Conservation (phyloP, 345 rosid genomes). For the Salix viminalis region DNA sequence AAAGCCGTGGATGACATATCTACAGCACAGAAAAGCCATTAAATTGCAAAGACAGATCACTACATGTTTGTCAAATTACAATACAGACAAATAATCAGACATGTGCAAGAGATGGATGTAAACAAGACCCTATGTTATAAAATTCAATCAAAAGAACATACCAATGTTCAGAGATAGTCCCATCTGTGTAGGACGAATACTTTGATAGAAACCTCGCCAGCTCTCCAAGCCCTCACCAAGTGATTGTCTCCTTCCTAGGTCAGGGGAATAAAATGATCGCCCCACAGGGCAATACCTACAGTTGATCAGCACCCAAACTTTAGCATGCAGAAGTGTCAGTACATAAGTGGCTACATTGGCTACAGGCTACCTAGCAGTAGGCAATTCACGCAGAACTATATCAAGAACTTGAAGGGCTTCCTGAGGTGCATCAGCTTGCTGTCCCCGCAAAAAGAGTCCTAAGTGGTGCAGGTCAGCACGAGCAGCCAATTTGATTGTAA, state of each 20-base stretch:
- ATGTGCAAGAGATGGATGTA: background rate
- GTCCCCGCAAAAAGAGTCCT: conserved; percentile 78
- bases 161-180: conserved; percentile 89
- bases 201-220: conserved; percentile 97
- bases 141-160: background rate
- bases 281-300: conserved; percentile 79
- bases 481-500: conserved; percentile 74
- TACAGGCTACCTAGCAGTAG: conserved; percentile 36
- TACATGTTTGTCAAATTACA: too few relatives aligned
- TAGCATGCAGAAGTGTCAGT: background rate
- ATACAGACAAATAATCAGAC: background rate
- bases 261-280: conserved; percentile 86
- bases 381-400: conserved; percentile 92
- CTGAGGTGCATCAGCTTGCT: conserved; percentile 92
- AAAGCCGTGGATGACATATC: conserved; percentile 98
- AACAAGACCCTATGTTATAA: background rate
- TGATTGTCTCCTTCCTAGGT: conserved; percentile 70
- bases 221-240: conserved; percentile 94
- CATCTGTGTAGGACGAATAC: conserved; percentile 96
- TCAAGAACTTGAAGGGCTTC: conserved; percentile 99
- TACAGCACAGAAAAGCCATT: conserved; percentile 21
- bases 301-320: background rate
- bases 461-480: conserved; percentile 89
- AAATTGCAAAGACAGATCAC: background rate
- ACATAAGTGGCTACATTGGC: background rate